Evolutionary conservation across 177 flowering plant species (phyloP), one percentile per base, ranked within the genome.

Genomic region (Vitis hybrid): DNA sequence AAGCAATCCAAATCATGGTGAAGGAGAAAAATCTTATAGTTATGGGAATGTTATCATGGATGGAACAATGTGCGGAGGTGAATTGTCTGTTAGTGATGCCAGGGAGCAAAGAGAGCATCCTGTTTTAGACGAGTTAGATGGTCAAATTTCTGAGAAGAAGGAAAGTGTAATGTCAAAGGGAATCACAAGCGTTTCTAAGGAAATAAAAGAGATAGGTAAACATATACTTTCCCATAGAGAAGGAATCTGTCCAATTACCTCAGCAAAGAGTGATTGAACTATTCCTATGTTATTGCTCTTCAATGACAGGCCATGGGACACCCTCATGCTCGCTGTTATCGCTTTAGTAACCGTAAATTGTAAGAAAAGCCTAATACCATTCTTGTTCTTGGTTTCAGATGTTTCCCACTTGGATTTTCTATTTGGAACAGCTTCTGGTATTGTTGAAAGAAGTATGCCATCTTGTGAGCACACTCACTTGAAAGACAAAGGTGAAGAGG

Each of bases 341-440:
- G n/a, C 4, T 57, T 57, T 57, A 6, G 27, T 14, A 16, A 9
- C 11, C 1, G 3, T 16, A 57, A 16, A 16, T 18, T 18, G 27
- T 16, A 14, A 11, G 12, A 59, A 2, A 9, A 35, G 5, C 24
- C 30, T 24, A 6, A 6, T 59, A 10, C 60, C 10, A 24, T 12
- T 60, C n/a, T 27, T 8, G 46, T 35, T 35, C 46, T 35, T 35
- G 46, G 46, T 35, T 35, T 46, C 4, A 30, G 69, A 11, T 55
- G 13, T 30, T 6, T 56, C 48, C 24, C 9, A 57, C 54, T 40
- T 56, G 14, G n/a, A 35, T 56, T 27, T 15, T 12, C 9, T 67
- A 16, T 32, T 67, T 48, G 52, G 46, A 56, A 49, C 70, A 67
- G 70, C 62, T 46, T 32, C 62, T 16, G 51, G 24, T 13, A 40